Conservation (phyloP, 1,139 yeast genomes). For the Yamadazyma trypodendri region DNA sequence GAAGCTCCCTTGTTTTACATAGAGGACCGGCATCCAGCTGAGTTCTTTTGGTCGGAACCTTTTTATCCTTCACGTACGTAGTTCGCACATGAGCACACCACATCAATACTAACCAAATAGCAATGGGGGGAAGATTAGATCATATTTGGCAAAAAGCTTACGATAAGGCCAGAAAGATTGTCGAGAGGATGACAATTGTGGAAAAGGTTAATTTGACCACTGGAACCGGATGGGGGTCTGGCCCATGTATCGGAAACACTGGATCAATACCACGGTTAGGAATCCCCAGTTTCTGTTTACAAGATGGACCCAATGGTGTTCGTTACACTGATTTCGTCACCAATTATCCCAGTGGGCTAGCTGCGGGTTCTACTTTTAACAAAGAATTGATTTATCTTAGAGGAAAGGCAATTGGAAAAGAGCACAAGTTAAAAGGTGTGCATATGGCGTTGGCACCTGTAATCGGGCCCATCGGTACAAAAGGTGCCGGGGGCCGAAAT, state of each 20-base stretch:
- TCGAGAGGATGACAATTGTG: conserved; percentile 51
- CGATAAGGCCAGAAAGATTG: conserved; percentile 52
- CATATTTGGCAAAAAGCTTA: conserved; percentile 58
- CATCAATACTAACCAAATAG: conserved; percentile 17
- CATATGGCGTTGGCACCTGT: conserved; percentile 62
- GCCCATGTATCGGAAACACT: conserved; percentile 65
- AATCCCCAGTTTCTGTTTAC: conserved; percentile 58
- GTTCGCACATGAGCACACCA: not conserved
- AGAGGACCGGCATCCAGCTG: conserved; percentile 28
- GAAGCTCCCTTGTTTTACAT: conserved; percentile 30
- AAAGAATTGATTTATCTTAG: conserved; percentile 49
- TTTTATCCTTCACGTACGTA: conserved; percentile 41
- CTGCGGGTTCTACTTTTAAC: conserved; percentile 60
- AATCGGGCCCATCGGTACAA: conserved; percentile 62
- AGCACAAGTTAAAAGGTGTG: conserved; percentile 57
- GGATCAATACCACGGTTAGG: conserved; percentile 58
- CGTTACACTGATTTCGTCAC: conserved; percentile 58
- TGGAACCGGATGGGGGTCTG: conserved; percentile 66
- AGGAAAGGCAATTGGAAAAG: conserved; percentile 59
- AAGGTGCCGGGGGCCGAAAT: conserved; percentile 64
- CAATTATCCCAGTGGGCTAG: conserved; percentile 58
- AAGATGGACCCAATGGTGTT: conserved; percentile 67
- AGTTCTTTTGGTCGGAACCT: conserved; percentile 27
- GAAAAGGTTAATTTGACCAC: conserved; percentile 65
- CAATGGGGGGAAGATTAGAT: conserved; percentile 43